A percentile compares a stretch with the other conserved stretches of the same genome.
Evolutionary conservation across 805 yeast species (phyloP).

Genomic region (Lachancea nothofagi): DNA sequence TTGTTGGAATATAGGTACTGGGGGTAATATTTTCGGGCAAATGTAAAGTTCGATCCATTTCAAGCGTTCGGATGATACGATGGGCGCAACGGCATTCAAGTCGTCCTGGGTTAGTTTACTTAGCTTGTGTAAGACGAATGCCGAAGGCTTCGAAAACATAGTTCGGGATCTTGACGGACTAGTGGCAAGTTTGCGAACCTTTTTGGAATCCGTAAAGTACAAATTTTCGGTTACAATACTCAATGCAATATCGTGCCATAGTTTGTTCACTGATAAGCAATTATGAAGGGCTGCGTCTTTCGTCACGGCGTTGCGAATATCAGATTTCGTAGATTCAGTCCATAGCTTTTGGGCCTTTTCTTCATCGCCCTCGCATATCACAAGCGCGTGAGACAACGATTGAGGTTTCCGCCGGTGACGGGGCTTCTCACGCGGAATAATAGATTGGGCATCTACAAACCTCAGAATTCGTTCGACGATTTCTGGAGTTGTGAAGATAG

Average conservation of each 20-base stretch:
- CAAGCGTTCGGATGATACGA: constrained; percentile 43
- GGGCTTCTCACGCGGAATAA: constrained; percentile 55
- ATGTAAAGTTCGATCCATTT: constrained; percentile 76
- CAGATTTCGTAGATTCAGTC: constrained; percentile 24
- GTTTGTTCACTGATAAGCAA: constrained; percentile 63
- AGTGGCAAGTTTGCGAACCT: constrained; percentile 40
- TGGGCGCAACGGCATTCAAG: constrained; percentile 42
- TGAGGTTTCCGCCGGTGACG: constrained; percentile 65
- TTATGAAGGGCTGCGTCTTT: constrained; percentile 36
- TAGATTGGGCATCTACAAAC: constrained; percentile 51
- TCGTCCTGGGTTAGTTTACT: constrained; percentile 48
- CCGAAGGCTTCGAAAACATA: constrained; percentile 30
- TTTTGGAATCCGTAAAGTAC: constrained; percentile 45
- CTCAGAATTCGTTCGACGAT: constrained; percentile 55
- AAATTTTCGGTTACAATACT: constrained; percentile 52
- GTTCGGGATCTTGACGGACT: constrained; percentile 8
- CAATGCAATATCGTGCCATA: constrained; percentile 55
- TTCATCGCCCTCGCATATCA: constrained; percentile 51
- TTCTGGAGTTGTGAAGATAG: constrained; percentile 72
- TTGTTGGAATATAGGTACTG: constrained; percentile 40
- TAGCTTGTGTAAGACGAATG: constrained; percentile 64
- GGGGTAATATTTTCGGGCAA: constrained; percentile 67
- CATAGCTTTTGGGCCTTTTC: constrained; percentile 43
- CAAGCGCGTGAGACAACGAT: constrained; percentile 60
- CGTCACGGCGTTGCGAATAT: neutral